Evolutionary conservation across 495 filamentous ascomycete genomes (phyloP).

Genomic region (Immersiella caudata): DNA sequence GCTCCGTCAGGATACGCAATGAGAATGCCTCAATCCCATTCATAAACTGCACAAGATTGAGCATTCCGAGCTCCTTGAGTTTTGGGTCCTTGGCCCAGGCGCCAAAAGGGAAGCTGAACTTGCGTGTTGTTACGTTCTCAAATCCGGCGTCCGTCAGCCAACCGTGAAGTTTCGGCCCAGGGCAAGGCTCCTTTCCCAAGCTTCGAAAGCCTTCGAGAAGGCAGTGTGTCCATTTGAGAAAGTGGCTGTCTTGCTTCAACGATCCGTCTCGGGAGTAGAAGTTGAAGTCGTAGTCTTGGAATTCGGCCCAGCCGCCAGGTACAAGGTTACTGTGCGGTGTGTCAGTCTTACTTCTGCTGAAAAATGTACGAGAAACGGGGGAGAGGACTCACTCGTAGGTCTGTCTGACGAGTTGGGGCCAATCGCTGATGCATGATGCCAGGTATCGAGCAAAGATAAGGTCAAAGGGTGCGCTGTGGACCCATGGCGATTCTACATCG

Average conservation of each 20-base stretch:
- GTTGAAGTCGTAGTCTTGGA: constrained; percentile 56
- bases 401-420: constrained; percentile 54
- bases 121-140: background rate
- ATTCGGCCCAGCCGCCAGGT: constrained; percentile 63
- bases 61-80: background rate
- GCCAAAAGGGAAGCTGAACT: background rate
- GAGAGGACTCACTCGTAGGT: constrained; percentile 33
- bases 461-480: constrained; percentile 53
- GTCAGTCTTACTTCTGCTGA: background rate
- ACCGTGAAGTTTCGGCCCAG: background rate
- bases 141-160: background rate
- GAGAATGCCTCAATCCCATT: constrained; percentile 5
- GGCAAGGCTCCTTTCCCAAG: background rate
- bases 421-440: constrained; percentile 59
- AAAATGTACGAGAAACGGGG: background rate
- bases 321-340: constrained; percentile 41
- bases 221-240: background rate
- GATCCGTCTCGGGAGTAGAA: constrained; percentile 56
- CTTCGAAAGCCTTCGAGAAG: background rate
- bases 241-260: constrained; percentile 41
- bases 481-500: constrained; percentile 62
- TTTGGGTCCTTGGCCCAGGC: background rate
- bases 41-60: background rate
- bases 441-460: constrained; percentile 63
- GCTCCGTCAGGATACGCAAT: background rate